Evolutionary conservation across 768 basidiomycete genomes (phyloP).

Genomic region (Trametes cingulata): DNA sequence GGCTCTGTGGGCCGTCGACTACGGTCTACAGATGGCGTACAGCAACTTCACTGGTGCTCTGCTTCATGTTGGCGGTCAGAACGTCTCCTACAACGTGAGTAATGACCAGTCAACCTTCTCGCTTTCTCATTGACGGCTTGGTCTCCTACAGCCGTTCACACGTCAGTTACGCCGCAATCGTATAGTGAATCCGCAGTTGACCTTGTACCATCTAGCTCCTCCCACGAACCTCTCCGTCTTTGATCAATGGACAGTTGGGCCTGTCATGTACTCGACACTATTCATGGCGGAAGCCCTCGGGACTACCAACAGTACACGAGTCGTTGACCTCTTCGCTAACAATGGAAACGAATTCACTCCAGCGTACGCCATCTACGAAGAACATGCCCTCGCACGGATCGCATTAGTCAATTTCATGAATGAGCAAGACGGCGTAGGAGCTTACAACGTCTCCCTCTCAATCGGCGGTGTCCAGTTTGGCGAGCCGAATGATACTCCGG

Average conservation of each 20-base stretch:
- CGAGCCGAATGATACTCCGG: slow-evolving; percentile 41
- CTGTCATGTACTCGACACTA: slow-evolving; percentile 73
- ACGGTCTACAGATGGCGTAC: slow-evolving; percentile 52
- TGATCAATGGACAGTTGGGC: slow-evolving; percentile 73
- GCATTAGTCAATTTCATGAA: slow-evolving; percentile 74
- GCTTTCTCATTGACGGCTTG: background rate
- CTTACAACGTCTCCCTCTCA: slow-evolving; percentile 53
- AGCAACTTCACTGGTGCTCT: slow-evolving; percentile 46
- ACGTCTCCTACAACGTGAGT: slow-evolving; percentile 63
- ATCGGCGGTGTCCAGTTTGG: slow-evolving; percentile 46
- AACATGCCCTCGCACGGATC: slow-evolving; percentile 58
- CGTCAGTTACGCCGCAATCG: slow-evolving; percentile 23
- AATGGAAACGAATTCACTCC: slow-evolving; percentile 57
- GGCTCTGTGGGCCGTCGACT: slow-evolving; percentile 55
- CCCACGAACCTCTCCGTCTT: slow-evolving; percentile 56
- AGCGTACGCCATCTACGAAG: slow-evolving; percentile 72
- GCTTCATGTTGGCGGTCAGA: slow-evolving; percentile 62
- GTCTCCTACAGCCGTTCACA: slow-evolving; percentile 38
- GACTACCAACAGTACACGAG: slow-evolving; percentile 59
- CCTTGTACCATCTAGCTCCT: slow-evolving; percentile 42
- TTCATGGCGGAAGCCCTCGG: slow-evolving; percentile 72
- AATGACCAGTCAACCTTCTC: background rate
- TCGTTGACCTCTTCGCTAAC: slow-evolving; percentile 65
- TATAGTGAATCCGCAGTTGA: background rate
- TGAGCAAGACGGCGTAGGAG: slow-evolving; percentile 56